phyloP scores from a whole-genome alignment of 2,329 filamentous ascomycete genomes.

The Escovopsis sp. region DNA sequence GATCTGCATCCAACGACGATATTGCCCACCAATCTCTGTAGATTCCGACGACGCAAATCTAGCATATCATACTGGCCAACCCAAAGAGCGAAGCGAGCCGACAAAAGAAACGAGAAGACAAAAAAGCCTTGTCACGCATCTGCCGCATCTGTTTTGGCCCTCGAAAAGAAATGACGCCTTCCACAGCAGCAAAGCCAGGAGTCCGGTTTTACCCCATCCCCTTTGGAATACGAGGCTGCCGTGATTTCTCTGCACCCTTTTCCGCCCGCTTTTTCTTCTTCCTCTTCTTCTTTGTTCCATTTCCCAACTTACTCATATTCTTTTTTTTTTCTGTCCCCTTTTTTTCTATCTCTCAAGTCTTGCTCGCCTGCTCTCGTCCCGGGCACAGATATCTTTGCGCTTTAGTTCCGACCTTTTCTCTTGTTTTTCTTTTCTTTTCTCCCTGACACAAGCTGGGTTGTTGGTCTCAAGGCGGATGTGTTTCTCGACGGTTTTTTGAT shows the following conservation, averaged over 20 bases:
- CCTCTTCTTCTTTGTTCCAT: constrained; percentile 7
- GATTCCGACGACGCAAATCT: constrained; percentile 15
- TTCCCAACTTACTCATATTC: constrained; percentile 6
- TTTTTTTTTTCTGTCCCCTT: constrained; percentile 7
- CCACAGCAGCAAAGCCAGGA: too few relatives aligned
- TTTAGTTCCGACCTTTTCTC: constrained; percentile 16
- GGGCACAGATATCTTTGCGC: constrained; percentile 20
- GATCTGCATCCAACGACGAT: constrained; percentile 18
- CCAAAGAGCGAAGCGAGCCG: constrained; percentile 23
- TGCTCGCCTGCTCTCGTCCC: constrained; percentile 4
- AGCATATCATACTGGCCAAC: constrained; percentile 22
- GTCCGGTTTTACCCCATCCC: too few relatives aligned
- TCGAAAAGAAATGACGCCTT: constrained; percentile 9
- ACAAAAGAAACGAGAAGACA: constrained; percentile 5
- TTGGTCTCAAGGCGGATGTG: constrained; percentile 21
- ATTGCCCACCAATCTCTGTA: constrained; percentile 17
- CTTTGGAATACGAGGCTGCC: constrained; percentile 9
- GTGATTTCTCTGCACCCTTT: constrained; percentile 20
- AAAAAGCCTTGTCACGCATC: constrained; percentile 18
- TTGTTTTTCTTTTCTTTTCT: constrained; percentile 11
- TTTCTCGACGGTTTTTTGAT: constrained; percentile 20
- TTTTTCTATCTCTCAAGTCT: constrained; percentile 1
- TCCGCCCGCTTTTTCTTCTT: constrained; percentile 11
- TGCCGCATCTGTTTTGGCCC: constrained; percentile 12
- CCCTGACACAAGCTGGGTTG: constrained; percentile 15